Percentiles rank a stretch among this genome's conserved stretches.
Evolutionary conservation across 2,329 filamentous ascomycete species (phyloP).

Genomic region (Neonectria faginata): DNA sequence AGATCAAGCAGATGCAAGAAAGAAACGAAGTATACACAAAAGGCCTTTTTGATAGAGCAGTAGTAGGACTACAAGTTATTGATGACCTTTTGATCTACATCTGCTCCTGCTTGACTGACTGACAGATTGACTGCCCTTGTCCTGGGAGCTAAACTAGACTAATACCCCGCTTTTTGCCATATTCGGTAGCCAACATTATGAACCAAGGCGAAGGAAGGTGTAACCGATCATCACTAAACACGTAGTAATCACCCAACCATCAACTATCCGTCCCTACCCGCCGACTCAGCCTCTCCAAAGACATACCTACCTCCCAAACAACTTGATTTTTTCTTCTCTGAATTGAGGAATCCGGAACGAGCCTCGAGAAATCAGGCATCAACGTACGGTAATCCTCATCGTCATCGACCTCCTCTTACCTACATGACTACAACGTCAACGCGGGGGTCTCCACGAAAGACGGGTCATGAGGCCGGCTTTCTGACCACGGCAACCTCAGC

Average conservation of each 20-base stretch:
- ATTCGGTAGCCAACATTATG: neutral
- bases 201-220: neutral
- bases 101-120: no score
- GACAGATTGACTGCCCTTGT: no score
- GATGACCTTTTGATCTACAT: neutral
- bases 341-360: neutral
- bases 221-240: neutral
- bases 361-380: slow-evolving; percentile 22
- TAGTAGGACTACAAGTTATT: neutral
- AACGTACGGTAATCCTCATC: slow-evolving; percentile 10
- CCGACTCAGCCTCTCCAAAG: neutral
- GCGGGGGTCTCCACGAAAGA: slow-evolving; percentile 21
- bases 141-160: neutral
- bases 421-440: slow-evolving; percentile 15
- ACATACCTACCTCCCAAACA: neutral
- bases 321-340: slow-evolving; percentile 5
- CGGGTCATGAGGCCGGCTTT: slow-evolving; percentile 24
- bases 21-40: neutral
- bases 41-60: neutral
- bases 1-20: neutral
- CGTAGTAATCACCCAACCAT: neutral
- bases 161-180: neutral
- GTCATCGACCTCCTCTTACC: slow-evolving; percentile 10
- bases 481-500: slow-evolving; percentile 21
- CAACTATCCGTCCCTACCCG: neutral